A percentile compares a stretch with the other conserved stretches of the same genome.
Evolutionary conservation across 1,284 basidiomycete genomes (phyloP).

Genomic region (Dichomitus squalens): DNA sequence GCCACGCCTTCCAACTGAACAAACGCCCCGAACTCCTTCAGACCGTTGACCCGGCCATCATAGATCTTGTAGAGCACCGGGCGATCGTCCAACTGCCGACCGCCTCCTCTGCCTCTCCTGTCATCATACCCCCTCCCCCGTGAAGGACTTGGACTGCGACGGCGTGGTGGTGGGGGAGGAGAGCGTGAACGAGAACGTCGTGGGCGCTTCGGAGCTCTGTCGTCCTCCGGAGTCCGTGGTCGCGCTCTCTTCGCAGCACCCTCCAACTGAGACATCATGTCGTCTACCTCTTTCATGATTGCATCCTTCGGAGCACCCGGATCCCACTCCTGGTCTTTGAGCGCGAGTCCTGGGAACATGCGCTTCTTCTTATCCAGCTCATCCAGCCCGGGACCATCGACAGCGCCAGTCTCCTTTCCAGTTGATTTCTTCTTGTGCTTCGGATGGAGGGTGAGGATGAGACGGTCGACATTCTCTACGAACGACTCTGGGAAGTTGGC

Average conservation of each 20-base stretch:
- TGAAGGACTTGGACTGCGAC: slow-evolving; percentile 57
- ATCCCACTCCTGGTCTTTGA: slow-evolving; percentile 75
- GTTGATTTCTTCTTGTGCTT: slow-evolving; percentile 85
- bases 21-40: slow-evolving; percentile 97
- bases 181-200: slow-evolving; percentile 51
- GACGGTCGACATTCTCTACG: slow-evolving; percentile 90
- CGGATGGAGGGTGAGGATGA: slow-evolving; percentile 94
- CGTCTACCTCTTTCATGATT: slow-evolving; percentile 81
- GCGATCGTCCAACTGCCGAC: slow-evolving; percentile 69
- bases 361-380: slow-evolving; percentile 81
- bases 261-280: slow-evolving; percentile 82
- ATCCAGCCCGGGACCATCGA: slow-evolving; percentile 39
- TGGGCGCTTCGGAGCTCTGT: slow-evolving; percentile 55
- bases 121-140: slow-evolving; percentile 52
- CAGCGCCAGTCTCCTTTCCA: slow-evolving; percentile 40
- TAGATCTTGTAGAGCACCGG: slow-evolving; percentile 97
- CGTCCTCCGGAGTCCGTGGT: slow-evolving; percentile 49
- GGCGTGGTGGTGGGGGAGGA: slow-evolving; percentile 42
- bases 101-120: slow-evolving; percentile 40
- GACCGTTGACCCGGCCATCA: slow-evolving; percentile 79
- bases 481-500: slow-evolving; percentile 91
- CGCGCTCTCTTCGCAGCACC: slow-evolving; percentile 62
- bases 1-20: slow-evolving; percentile 86
- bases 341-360: slow-evolving; percentile 90
- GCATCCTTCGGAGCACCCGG: slow-evolving; percentile 52